Conservation (phyloP, 2,329 filamentous ascomycete genomes). For the Fusarium pilosicola region DNA sequence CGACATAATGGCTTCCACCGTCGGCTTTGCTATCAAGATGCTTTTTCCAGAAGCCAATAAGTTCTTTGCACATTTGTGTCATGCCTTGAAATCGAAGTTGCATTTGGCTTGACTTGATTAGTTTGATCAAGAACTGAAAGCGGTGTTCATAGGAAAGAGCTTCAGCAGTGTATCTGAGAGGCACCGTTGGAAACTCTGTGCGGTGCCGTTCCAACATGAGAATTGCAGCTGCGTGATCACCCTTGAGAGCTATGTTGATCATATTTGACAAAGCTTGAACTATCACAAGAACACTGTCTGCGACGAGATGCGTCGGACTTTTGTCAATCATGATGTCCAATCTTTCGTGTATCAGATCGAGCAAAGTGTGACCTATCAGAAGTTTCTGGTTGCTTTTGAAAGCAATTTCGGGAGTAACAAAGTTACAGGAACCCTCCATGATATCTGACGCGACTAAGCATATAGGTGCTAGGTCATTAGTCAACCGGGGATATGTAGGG, state of each 20-base stretch:
- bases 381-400: constrained; percentile 48
- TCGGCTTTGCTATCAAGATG: constrained; percentile 58
- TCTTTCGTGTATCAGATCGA: constrained; percentile 53
- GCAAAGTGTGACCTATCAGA: constrained; percentile 55
- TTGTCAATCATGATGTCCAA: constrained; percentile 64
- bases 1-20: constrained; percentile 62
- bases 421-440: constrained; percentile 45
- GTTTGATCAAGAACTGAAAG: constrained; percentile 73
- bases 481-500: constrained; percentile 58
- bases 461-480: constrained; percentile 54
- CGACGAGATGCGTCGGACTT: constrained; percentile 61
- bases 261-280: constrained; percentile 58
- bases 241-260: constrained; percentile 53
- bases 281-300: constrained; percentile 54
- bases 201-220: constrained; percentile 43
- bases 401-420: constrained; percentile 32
- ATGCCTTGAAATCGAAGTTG: constrained; percentile 85
- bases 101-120: constrained; percentile 89
- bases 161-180: constrained; percentile 54
- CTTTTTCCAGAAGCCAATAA: constrained; percentile 73
- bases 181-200: constrained; percentile 50
- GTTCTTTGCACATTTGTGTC: constrained; percentile 74
- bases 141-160: constrained; percentile 73
- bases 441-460: constrained; percentile 50
- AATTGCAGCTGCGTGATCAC: constrained; percentile 50